A percentile compares a stretch with the other conserved stretches of the same genome.
These are phyloP conservation scores for Scutellaria galericulata DNA, from an alignment of 257 asterid genomes.

Conservation along the genomic window DNA sequence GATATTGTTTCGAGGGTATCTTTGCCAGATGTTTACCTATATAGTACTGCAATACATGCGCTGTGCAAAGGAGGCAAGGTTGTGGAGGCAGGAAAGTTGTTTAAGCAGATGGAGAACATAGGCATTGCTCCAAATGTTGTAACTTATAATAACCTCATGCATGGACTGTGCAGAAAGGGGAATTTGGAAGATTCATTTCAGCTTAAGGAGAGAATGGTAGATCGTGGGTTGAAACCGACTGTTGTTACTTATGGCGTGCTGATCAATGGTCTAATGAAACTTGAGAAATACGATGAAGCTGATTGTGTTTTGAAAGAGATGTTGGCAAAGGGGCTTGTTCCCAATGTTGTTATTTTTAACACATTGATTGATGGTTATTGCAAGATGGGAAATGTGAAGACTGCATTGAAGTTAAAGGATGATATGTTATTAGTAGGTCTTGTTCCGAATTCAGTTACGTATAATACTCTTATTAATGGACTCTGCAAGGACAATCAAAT, in stretches of 20 bases:
- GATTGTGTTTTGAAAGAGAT: constrained; percentile 65
- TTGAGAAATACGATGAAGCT: constrained; percentile 64
- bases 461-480: constrained; percentile 63
- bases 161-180: constrained; percentile 68
- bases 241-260: constrained; percentile 66
- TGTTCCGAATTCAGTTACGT: constrained; percentile 63
- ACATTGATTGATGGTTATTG: constrained; percentile 78
- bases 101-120: constrained; percentile 60
- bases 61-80: constrained; percentile 69
- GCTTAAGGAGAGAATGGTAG: constrained; percentile 68
- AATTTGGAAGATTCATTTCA: constrained; percentile 62
- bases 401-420: constrained; percentile 63
- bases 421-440: constrained; percentile 61
- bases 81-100: constrained; percentile 61
- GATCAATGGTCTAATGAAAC: constrained; percentile 70
- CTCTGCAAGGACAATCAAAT: constrained; percentile 68
- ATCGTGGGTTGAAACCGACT: constrained; percentile 66
- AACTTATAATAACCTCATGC: constrained; percentile 74
- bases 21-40: constrained; percentile 75
- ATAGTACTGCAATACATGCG: constrained; percentile 70
- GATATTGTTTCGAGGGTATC: constrained; percentile 43
- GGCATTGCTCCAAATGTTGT: constrained; percentile 74
- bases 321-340: constrained; percentile 58
- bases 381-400: constrained; percentile 59
- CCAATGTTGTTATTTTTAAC: constrained; percentile 69